These are phyloP conservation scores for Ceratobasidium sp. DNA, from an alignment of 1,284 basidiomycete genomes.

Conservation along the genomic window DNA sequence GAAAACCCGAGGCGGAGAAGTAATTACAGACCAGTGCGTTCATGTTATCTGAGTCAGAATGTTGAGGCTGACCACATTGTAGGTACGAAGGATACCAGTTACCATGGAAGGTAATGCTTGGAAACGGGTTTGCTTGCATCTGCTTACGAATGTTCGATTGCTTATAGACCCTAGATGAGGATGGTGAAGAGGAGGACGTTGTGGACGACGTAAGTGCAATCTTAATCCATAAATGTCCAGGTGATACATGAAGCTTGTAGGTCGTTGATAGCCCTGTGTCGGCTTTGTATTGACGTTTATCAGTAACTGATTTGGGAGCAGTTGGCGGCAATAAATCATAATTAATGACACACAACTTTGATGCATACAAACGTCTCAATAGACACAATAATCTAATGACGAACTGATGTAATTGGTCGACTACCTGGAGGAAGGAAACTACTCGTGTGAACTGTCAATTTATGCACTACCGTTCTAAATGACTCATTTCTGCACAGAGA, in stretches of 20 bases:
- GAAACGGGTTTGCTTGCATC: neutral
- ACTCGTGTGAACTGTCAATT: neutral
- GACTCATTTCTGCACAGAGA: constrained; percentile 7
- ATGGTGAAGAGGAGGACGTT: constrained; percentile 27
- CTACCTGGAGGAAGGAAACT: neutral
- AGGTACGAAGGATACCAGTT: constrained; percentile 19
- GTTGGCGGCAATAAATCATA: too few relatives aligned
- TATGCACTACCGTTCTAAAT: constrained; percentile 26
- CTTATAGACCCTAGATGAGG: constrained; percentile 28
- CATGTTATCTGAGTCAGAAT: neutral
- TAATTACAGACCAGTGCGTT: too few relatives aligned
- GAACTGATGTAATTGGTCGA: neutral
- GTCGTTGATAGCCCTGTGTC: neutral
- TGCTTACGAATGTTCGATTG: neutral
- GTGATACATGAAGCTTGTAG: neutral
- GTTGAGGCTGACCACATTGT: neutral
- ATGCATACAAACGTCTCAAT: too few relatives aligned
- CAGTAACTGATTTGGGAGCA: too few relatives aligned
- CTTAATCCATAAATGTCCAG: constrained; percentile 56
- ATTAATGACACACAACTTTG: too few relatives aligned
- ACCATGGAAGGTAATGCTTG: constrained; percentile 31
- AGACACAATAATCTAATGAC: too few relatives aligned
- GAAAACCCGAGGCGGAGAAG: too few relatives aligned
- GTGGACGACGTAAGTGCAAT: neutral
- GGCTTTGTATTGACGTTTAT: too few relatives aligned